Conservation (phyloP, 345 rosid genomes). For the Brassica incana region DNA sequence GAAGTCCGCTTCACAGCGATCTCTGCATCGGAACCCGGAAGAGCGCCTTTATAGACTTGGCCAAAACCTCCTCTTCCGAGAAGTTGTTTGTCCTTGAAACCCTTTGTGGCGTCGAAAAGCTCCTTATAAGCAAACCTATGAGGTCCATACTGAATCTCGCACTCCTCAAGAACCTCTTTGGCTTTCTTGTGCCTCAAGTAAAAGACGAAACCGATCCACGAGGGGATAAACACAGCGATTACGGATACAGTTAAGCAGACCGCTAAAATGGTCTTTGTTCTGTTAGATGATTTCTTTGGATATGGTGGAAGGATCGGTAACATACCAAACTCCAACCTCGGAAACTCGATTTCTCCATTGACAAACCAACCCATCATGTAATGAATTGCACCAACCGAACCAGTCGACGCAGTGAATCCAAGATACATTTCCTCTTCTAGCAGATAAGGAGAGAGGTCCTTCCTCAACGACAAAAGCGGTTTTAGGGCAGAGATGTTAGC, state of each 20-base stretch:
- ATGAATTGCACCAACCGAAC: constrained; percentile 44
- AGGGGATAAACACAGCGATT: constrained; percentile 25
- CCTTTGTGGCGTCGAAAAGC: constrained; percentile 47
- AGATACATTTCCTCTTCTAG: constrained; percentile 43
- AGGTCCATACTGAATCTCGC: constrained; percentile 57
- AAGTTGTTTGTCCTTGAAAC: constrained; percentile 49
- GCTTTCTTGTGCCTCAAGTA: constrained; percentile 40
- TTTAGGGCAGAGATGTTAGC: constrained; percentile 9
- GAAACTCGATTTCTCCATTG: constrained; percentile 41
- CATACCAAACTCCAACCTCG: constrained; percentile 22
- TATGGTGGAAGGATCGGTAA: constrained; percentile 50
- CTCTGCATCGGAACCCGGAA: constrained; percentile 43
- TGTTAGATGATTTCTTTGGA: constrained; percentile 41
- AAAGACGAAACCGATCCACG: constrained; percentile 19
- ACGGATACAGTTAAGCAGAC: constrained; percentile 10
- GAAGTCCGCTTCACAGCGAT: constrained; percentile 59
- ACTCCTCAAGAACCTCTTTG: constrained; percentile 46
- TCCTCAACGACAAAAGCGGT: constrained; percentile 53
- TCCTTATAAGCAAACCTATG: constrained; percentile 52
- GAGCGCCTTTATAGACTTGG: constrained; percentile 48
- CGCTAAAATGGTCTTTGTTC: constrained; percentile 32
- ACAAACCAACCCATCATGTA: constrained; percentile 59
- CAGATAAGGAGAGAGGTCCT: constrained; percentile 47
- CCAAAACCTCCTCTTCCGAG: constrained; percentile 33
- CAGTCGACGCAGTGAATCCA: constrained; percentile 65